Base-by-base conservation (phyloP, 2,329 filamentous ascomycete species). In the Berkeleyomyces basicola region DNA sequence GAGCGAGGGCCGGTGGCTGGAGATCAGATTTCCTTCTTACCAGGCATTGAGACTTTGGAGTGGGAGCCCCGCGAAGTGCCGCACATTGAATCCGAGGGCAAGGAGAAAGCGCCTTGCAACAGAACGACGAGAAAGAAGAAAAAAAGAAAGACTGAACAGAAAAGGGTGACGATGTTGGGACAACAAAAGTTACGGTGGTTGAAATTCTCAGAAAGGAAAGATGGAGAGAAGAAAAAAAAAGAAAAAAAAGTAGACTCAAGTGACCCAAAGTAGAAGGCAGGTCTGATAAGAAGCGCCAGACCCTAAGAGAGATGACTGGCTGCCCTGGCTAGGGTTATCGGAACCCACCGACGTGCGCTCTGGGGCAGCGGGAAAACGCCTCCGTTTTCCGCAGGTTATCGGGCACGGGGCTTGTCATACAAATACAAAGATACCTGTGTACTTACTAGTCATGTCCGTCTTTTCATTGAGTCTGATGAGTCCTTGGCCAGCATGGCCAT, bases 31-130 rank as follows among this genome's bases (percentile, higher is more conserved):
- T 43, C 6, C 14, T 46, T 58, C 63, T 65, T 65, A 65, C 63
- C 63, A 62, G 63, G 63, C 63, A 65, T 65, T 37, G 44, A 40
- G 23, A 61, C 31, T 40, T 65, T 55, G 40, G 63, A 62, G 58
- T 60, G 57, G 58, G 60, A 43, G 44, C 61, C 63, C 33, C 57
- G 63, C 51, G 63, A 60, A 60, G 63, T 60, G 44, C 63, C 61
- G 60, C 63, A 65, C 63, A 65, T 65, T 42, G 51, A 43, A 39
- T 57, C 14, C 31, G 6, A 14, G 33, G n/a, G 31, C 16, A 16
- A 58, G 31, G 23, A 40, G 16, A 10, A 43, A 42, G 47, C 39
- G 39, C 9, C 36, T 33, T 11, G 16, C 39, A 46, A 37, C 46
- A 49, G 53, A 51, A 4, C 23, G 2, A 23, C 23, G 23, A 2